Conservation (phyloP, 2,329 filamentous ascomycete genomes). For the Zymoseptoria pseudotritici region DNA sequence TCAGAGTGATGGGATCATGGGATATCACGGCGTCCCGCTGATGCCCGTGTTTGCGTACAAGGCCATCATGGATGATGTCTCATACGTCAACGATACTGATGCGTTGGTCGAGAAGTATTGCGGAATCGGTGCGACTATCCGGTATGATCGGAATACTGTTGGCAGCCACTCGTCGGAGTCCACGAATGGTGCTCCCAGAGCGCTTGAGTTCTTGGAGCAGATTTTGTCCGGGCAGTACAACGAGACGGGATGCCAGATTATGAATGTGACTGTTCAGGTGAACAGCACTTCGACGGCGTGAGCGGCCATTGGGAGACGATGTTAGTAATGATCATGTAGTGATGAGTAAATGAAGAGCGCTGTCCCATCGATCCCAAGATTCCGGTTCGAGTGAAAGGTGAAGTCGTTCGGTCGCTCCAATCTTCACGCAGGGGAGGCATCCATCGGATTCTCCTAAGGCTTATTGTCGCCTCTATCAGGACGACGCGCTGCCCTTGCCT, state of each 20-base stretch:
- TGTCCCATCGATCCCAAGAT: too few relatives aligned
- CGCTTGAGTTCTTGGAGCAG: constrained; percentile 22
- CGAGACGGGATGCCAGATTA: constrained; percentile 21
- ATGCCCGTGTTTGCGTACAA: constrained; percentile 48
- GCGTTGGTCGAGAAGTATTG: constrained; percentile 38
- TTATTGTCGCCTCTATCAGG: not conserved
- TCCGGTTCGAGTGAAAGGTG: too few relatives aligned
- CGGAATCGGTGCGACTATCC: constrained; percentile 33
- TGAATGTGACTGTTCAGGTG: constrained; percentile 18
- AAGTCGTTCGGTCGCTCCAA: not conserved
- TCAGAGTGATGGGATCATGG: constrained; percentile 29
- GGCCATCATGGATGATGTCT: constrained; percentile 41
- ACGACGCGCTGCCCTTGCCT: not conserved
- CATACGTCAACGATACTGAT: constrained; percentile 39
- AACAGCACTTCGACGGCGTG: not conserved
- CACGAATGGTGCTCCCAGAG: constrained; percentile 28
- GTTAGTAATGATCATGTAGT: not conserved
- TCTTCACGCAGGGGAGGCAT: not conserved
- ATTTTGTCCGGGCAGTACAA: constrained; percentile 20
- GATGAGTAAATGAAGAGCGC: not conserved
- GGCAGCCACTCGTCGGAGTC: constrained; percentile 36
- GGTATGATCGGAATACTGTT: constrained; percentile 39
- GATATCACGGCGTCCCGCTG: constrained; percentile 36
- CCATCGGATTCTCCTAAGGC: not conserved
- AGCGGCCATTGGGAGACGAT: not conserved